Base-by-base conservation (phyloP, 225 moss, liverwort and hornwort genomes). In the Physcomitrellopsis africana region DNA sequence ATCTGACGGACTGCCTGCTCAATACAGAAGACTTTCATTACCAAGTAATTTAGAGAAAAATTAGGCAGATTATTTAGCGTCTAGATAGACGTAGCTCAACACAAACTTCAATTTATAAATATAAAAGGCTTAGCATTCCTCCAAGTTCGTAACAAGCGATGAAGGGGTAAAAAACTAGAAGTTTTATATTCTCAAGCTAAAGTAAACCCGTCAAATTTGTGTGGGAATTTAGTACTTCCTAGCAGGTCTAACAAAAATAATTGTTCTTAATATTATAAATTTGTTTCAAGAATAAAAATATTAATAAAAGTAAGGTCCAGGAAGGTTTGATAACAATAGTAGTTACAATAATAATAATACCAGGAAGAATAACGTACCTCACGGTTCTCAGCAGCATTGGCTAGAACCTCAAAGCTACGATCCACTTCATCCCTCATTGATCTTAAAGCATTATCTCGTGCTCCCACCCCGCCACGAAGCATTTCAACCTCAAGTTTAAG, bases 361-460 rank as follows among this genome's bases (percentile, higher is more conserved):
- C 65, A 73, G 76, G 59, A 65, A 43, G 54, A 74, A 51, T 37
- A 74, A 72, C 61, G 54, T 71, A 92, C 94, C 94, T 95, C 89
- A 81, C 94, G 83, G 42, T 83, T 87, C 45, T 84, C 79, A 69
- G 91, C 78, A 77, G 94, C 94, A 67, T 70, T 71, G 69, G 79
- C 60, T 72, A 95, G 85, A 75, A 95, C 57, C 46, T 78, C 85
- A 45, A 95, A 88, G 60, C 82, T 91, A 37, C 81, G 79, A 75
- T 95, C 92, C 67, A 95, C 85, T 81, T 95, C 92, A 71, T 91
- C 92, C 62, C 83, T 91, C 94, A 95, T 92, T 49, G 86, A 63
- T 67, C 64, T 67, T 70, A 95, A 83, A 67, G 94, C 89, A 74
- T 86, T 68, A 64, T 95, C 91, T 51, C 94, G 82, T 72, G 86